phyloP scores from a whole-genome alignment of 768 basidiomycete species.

The Suillus alpinus region DNA sequence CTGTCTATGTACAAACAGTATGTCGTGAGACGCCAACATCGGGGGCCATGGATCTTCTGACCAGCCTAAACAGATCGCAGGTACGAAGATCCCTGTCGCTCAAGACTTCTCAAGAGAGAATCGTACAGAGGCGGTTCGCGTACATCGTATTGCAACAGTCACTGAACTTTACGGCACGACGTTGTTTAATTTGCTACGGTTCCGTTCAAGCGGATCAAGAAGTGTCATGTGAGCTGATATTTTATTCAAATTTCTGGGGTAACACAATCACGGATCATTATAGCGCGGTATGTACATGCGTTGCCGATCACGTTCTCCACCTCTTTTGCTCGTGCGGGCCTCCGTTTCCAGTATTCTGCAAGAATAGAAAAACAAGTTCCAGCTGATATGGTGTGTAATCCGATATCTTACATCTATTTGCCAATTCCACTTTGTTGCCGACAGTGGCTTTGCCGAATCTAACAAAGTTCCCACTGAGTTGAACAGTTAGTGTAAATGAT shows the following conservation, averaged over 20 bases:
- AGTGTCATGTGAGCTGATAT: background rate
- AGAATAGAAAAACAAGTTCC: background rate
- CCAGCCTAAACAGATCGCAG: too few species aligned
- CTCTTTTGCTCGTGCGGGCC: constrained; percentile 5
- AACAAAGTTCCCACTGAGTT: background rate
- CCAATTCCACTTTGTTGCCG: background rate
- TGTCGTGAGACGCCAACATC: background rate
- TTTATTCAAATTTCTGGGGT: background rate
- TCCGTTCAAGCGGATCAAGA: background rate
- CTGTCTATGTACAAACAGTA: background rate
- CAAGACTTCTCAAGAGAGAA: background rate
- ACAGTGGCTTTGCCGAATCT: background rate
- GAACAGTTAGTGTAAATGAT: background rate
- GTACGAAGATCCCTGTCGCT: background rate
- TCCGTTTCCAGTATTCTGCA: constrained; percentile 4
- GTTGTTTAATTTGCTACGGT: background rate
- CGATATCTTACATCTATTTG: background rate
- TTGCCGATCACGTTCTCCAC: background rate
- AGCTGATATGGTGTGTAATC: background rate
- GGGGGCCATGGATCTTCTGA: background rate
- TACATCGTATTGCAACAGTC: background rate
- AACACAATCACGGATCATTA: constrained; percentile 1
- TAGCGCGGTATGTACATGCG: background rate
- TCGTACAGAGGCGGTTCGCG: background rate
- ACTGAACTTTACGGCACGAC: background rate